Evolutionary conservation across 257 asterid genomes (phyloP), one percentile per base, ranked within the genome.

Genomic region (Henckelia pumila): DNA sequence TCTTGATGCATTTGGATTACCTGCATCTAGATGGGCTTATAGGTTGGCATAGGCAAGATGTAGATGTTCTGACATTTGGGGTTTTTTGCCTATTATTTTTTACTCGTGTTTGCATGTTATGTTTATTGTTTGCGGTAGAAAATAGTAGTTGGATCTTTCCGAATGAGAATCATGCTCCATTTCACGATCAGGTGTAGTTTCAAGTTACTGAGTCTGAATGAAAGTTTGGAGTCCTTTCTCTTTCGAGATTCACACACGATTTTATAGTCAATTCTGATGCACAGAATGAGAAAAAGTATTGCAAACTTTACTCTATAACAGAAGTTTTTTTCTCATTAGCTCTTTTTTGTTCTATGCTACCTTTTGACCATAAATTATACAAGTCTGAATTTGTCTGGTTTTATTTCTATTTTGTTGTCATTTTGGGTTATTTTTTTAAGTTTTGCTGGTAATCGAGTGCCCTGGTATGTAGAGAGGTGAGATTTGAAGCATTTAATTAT

Each of bases 401-500:
- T 16, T 28, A 52, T 32, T 23, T 10, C 5, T 37, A 64, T 26
- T 4, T 14, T 53, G 2, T 52, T 53, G 21, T 59, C 7, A 16
- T 32, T 55, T 61, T 44, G 32, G 16, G 25, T 16, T 35, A 49
- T 56, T 53, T 32, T 23, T 37, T 59, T 23, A 35, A 14, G 13
- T 30, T 24, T 35, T 44, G 63, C 66, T 71, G 32, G 25, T 21
- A 16, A 44, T 66, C 26, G 32, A 52, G 40, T 35, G 20, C 23
- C n/a, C 25, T 64, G 28, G 37, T 63, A 37, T 62, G 61, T 56
- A 14, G 61, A 23, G 37, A 59, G 67, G 66, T 44, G 62, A 11
- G 6, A 35, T 56, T 63, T 63, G 58, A 7, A 61, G 37, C 70
- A 26, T 26, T 59, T 2, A 59, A 19, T 32, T 24, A n/a, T 75